phyloP scores from a whole-genome alignment of 1,284 basidiomycete species.

The Flammula alnicola region DNA sequence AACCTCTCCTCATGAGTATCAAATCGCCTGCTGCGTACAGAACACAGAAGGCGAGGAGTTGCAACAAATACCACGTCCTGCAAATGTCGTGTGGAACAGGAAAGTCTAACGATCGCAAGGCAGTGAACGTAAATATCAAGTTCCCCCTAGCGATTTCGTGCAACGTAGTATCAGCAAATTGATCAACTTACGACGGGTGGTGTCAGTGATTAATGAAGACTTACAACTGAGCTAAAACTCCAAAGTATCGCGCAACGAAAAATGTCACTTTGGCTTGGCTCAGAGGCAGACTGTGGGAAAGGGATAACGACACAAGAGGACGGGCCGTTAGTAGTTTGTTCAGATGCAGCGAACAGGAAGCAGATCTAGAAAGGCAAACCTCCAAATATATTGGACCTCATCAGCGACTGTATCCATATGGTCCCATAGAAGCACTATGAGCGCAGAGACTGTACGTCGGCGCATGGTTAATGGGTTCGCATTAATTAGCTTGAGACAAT shows the following conservation, averaged over 20 bases:
- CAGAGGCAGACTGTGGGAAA: neutral
- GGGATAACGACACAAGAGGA: no score
- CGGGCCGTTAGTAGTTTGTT: no score
- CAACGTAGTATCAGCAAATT: neutral
- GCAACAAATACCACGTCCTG: conserved; percentile 9
- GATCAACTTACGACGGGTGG: neutral
- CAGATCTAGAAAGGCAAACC: conserved; percentile 1
- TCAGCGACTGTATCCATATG: conserved; percentile 7
- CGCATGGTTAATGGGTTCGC: no score
- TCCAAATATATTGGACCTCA: conserved; percentile 15
- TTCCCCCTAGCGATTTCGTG: neutral
- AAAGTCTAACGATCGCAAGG: neutral
- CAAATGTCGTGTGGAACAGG: conserved; percentile 4
- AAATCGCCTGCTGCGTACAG: conserved; percentile 9
- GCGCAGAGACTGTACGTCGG: conserved; percentile 5
- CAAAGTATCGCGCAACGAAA: conserved; percentile 13
- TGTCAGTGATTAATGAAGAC: neutral
- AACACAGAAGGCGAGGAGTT: conserved; percentile 4
- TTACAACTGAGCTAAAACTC: conserved; percentile 8
- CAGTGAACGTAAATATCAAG: conserved; percentile 2
- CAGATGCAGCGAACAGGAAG: no score
- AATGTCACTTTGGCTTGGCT: conserved; percentile 7
- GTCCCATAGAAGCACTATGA: conserved; percentile 13
- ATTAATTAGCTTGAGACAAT: no score
- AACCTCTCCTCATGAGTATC: conserved; percentile 11